Evolutionary conservation across 805 yeast genomes (phyloP).

Genomic region (Candida michaelii): DNA sequence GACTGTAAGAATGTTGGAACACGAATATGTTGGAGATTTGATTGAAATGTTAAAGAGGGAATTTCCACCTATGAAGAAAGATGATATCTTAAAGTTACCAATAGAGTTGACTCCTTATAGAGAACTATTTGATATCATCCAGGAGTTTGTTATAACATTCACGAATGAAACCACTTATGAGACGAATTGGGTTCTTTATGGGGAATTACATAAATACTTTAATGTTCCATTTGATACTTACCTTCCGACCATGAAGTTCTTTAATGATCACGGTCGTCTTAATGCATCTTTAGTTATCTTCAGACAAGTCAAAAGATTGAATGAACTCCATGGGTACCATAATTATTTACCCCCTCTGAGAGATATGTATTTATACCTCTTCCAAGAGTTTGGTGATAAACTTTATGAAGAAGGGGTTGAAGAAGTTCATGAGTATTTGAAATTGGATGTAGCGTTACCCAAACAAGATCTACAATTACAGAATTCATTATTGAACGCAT

Average conservation of each 20-base stretch:
- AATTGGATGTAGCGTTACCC: constrained; percentile 54
- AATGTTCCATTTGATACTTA: constrained; percentile 58
- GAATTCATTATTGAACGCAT: constrained; percentile 65
- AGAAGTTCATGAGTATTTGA: constrained; percentile 61
- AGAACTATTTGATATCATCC: constrained; percentile 28
- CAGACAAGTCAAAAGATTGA: constrained; percentile 55
- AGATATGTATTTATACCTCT: constrained; percentile 60
- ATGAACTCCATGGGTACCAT: constrained; percentile 48
- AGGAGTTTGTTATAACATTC: constrained; percentile 30
- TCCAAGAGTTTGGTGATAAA: constrained; percentile 58
- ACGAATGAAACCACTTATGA: constrained; percentile 31
- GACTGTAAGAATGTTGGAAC: constrained; percentile 28
- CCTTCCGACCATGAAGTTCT: constrained; percentile 56
- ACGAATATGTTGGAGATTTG: constrained; percentile 40
- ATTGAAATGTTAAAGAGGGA: constrained; percentile 42
- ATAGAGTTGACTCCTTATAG: constrained; percentile 25
- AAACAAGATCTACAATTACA: constrained; percentile 57
- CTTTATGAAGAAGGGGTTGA: constrained; percentile 64
- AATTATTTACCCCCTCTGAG: constrained; percentile 31
- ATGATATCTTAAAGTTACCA: constrained; percentile 28
- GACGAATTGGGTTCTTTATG: constrained; percentile 61
- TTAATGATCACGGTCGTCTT: constrained; percentile 54
- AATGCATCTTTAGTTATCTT: constrained; percentile 64
- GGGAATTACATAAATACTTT: constrained; percentile 55
- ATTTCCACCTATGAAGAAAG: constrained; percentile 34